Base-by-base conservation (phyloP, 129 eudicot genomes). In the Saposhnikovia divaricata region DNA sequence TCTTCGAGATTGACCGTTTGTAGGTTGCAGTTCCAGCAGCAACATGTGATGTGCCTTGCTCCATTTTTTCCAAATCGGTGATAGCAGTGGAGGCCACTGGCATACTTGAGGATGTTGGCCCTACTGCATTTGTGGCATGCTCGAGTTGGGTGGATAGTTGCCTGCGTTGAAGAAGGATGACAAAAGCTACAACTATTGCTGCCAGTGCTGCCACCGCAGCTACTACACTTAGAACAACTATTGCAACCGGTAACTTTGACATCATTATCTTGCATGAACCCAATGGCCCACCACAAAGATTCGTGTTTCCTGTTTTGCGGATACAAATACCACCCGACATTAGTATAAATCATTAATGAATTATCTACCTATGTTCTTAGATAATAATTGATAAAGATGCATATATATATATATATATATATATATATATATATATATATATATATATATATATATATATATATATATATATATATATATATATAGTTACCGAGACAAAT, bases 231-330 rank as follows among this genome's bases (percentile, higher is more conserved):
- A 79, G 19, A 28, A 76, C 27, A 16, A 83, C 74, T 25, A 83
- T 77, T 34, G 51, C 80, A 9, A 39, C 66, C 0, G 80, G 48
- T 31, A 74, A 71, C 25, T 79, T 75, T 9, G 81, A 40, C 27
- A 44, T 27, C 13, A 66, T 6, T 14, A 37, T 25, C 8, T 2
- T 1, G 50, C 91, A 88, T 61, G 80, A 8, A 53, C 70, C 38
- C 65, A 83, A 51, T 37, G 91, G 91, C 21, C 37, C 45, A 0
- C 91, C 91, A 79, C 91, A 88, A 6, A 88, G 77, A 65, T 74
- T 75, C 47, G 27, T 40, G 75, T 88, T 85, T 1, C 87, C 91
- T 88, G 73, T 66, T 66, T 66, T 31, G 37, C 25, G 37, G 10
- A 27, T 28, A 31, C 11, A 28, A 13, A 65, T 11, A 28, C 8